Base-by-base conservation (phyloP, 768 basidiomycete genomes). In the Mycena kentingensis region DNA sequence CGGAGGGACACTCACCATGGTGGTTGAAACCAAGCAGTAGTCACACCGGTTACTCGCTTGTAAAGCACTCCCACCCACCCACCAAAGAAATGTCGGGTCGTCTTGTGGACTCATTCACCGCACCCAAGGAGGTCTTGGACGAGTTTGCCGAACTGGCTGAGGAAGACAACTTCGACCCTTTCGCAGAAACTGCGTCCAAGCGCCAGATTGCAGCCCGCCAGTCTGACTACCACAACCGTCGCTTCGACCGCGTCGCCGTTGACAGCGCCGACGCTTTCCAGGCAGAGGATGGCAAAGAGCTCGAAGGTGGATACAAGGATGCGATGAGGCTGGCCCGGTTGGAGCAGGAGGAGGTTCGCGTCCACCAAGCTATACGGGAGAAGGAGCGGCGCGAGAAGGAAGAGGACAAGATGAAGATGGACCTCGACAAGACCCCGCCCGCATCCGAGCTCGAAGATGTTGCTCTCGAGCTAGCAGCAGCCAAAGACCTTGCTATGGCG, bases 101-200 rank as follows among this genome's bases (percentile, higher is more conserved):
- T 68, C 81, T 93, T 52, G 80, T 94, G 57, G 91, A 94, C 79
- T 91, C 90, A 46, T 96, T 86, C 70, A 93, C 94, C 55, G 96
- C 81, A 37, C 93, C 94, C 12, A 95, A 91, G 74, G 94, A 98
- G 53, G 78, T 98, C 46, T 80, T 98, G 34, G 82, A 93, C 68
- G 97, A 98, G 72, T 97, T 98, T 59, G 88, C 87, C 25, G 87
- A 93, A 51, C 82, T 95, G 67, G 93, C 92, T 15, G 95, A 98
- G 63, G 93, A 94, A 65, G 96, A 98, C 65, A 81, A 95, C 70
- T 70, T 90, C 65, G 91, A 95, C 68, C 91, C 90, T 19, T 93
- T 93, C 64, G 91, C 90, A 45, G 93, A 95, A 73, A 95, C 93
- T 12, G 90, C 94, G 44, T 88, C 87, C 49, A 87, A 90, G 65